Percentiles rank a stretch among this genome's conserved stretches.
Evolutionary conservation across 2,329 filamentous ascomycete genomes (phyloP).

Genomic region (Aspergillus novofumigatus): DNA sequence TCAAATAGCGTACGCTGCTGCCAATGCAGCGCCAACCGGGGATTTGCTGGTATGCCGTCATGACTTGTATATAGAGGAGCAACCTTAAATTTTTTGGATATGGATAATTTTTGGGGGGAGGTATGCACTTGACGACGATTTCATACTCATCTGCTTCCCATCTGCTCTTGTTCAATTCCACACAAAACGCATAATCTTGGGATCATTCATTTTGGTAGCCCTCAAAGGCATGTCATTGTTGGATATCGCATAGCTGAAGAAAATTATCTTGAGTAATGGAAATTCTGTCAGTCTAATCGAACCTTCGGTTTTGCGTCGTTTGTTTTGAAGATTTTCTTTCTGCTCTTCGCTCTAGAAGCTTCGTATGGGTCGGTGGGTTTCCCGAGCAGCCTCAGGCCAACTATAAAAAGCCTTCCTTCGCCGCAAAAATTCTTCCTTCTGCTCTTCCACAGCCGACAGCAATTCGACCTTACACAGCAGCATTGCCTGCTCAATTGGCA

Average conservation of each 20-base stretch:
- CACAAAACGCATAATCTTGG: background rate
- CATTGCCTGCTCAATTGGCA: background rate
- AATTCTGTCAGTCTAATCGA: background rate
- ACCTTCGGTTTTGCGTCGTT: conserved; percentile 5
- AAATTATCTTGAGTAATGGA: background rate
- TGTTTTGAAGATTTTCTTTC: conserved; percentile 9
- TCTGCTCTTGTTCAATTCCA: background rate
- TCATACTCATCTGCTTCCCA: background rate
- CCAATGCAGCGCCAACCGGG: background rate
- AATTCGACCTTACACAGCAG: background rate
- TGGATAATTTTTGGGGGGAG: background rate
- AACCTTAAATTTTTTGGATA: background rate
- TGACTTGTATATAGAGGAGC: background rate
- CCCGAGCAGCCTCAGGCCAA: conserved; percentile 29
- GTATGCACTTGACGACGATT: background rate
- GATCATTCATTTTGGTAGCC: background rate
- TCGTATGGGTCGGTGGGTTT: conserved; percentile 25
- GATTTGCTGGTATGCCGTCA: background rate
- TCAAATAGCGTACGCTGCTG: conserved; percentile 14
- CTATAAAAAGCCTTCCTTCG: conserved; percentile 27
- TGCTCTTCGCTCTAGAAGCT: conserved; percentile 23
- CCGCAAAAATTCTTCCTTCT: conserved; percentile 23
- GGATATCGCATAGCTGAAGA: background rate
- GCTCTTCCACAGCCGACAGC: conserved; percentile 8
- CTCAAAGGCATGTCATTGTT: background rate